phyloP scores from a whole-genome alignment of 2,329 filamentous ascomycete species.

The Trichoderma sp. region DNA sequence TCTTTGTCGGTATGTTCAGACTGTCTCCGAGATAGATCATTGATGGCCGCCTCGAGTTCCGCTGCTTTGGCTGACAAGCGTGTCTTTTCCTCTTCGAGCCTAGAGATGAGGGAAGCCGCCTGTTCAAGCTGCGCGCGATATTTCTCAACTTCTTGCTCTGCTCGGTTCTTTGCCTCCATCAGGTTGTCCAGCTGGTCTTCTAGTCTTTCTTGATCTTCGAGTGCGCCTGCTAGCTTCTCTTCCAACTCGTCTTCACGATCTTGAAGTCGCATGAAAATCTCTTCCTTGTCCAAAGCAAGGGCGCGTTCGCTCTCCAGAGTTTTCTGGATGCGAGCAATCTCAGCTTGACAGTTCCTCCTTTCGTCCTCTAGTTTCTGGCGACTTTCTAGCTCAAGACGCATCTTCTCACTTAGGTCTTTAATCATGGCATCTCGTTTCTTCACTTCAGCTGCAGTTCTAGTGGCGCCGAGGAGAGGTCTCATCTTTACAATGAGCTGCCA shows the following conservation, averaged over 20 bases:
- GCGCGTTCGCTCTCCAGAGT: constrained; percentile 93
- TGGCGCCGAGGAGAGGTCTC: constrained; percentile 90
- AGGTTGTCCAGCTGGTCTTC: constrained; percentile 92
- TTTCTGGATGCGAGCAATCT: constrained; percentile 87
- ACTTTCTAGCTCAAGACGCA: constrained; percentile 71
- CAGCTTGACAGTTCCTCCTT: constrained; percentile 77
- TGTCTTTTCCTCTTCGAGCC: constrained; percentile 82
- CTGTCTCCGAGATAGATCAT: constrained; percentile 67
- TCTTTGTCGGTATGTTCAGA: constrained; percentile 75
- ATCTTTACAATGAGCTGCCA: constrained; percentile 94
- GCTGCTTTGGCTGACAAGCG: constrained; percentile 66
- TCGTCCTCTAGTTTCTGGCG: constrained; percentile 87
- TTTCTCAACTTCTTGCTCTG: constrained; percentile 78
- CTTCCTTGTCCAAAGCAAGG: constrained; percentile 95
- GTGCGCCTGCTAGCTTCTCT: constrained; percentile 86
- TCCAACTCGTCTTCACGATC: constrained; percentile 85
- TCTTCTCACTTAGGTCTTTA: constrained; percentile 77
- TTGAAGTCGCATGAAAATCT: constrained; percentile 97
- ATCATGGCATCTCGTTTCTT: constrained; percentile 96
- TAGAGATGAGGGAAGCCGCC: constrained; percentile 80
- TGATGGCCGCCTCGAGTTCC: constrained; percentile 68
- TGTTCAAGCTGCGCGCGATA: constrained; percentile 84
- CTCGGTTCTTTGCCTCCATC: constrained; percentile 82
- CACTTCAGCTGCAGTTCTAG: constrained; percentile 86
- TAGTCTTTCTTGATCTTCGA: constrained; percentile 90